These are phyloP conservation scores for Fusarium tanahbumbuense DNA, from an alignment of 2,329 filamentous ascomycete genomes.

Conservation along the genomic window DNA sequence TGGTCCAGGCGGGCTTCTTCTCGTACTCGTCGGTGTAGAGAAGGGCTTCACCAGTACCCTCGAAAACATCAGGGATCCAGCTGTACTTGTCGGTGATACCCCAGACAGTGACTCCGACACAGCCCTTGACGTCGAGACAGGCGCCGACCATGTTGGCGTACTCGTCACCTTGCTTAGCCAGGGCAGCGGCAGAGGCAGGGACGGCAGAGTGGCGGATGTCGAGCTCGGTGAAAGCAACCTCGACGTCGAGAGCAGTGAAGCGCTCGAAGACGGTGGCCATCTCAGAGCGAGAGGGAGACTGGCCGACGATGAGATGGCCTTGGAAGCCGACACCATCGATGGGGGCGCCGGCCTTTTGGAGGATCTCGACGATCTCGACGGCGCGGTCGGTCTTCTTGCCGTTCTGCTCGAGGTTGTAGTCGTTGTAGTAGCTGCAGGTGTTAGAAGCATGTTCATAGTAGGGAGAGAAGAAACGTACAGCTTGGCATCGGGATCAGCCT, in stretches of 20 bases:
- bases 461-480: constrained; percentile 49
- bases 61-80: constrained; percentile 55
- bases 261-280: constrained; percentile 60
- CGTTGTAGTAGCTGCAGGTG: constrained; percentile 57
- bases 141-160: constrained; percentile 56
- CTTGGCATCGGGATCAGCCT: constrained; percentile 66
- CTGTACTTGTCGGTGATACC: constrained; percentile 55
- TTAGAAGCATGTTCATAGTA: not conserved
- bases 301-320: constrained; percentile 68
- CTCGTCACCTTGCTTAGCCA: constrained; percentile 58
- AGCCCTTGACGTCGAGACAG: constrained; percentile 53
- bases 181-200: constrained; percentile 56
- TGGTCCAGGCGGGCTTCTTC: constrained; percentile 56
- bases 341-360: constrained; percentile 62
- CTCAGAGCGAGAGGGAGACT: constrained; percentile 58
- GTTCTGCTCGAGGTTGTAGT: constrained; percentile 70
- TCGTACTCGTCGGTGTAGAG: constrained; percentile 53
- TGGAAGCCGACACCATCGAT: constrained; percentile 74
- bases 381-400: constrained; percentile 60
- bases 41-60: constrained; percentile 55
- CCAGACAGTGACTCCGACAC: constrained; percentile 60
- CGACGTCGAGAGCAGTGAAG: constrained; percentile 64
- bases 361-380: constrained; percentile 57
- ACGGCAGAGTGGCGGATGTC: constrained; percentile 65
- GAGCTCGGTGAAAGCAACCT: constrained; percentile 71